Evolutionary conservation across 2,329 filamentous ascomycete genomes (phyloP), one percentile per base, ranked within the genome.

Genomic region (Beauveria caledonica): DNA sequence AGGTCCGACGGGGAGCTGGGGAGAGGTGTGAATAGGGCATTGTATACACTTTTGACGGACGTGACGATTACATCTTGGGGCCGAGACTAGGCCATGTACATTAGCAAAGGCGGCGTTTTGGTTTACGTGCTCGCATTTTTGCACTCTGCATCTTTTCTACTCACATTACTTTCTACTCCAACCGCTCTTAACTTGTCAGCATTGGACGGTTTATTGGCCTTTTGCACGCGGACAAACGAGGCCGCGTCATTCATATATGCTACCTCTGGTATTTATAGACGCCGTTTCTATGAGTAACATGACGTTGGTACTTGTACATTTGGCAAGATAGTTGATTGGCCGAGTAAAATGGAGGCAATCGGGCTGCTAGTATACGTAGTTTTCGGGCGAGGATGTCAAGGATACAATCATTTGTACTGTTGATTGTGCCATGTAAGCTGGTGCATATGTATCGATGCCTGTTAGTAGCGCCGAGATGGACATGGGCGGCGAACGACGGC

Each of bases 1-100:
- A 44, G 87, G 86, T 1, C 83, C 82, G 9, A 84, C 89, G 79
- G 89, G 89, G 17, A 86, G 83, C 66, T 94, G 90, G 90, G 89
- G 89, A 10, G 90, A 93, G 74, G 83, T 88, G 27, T 88, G 66
- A 72, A 54, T 53, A 48, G 10, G 7, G 56, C 33, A 36, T 36
- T 36, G 5, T 36, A 36, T 36, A 36, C 11, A 36, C 11, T 15
- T 36, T 36, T 36, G 6, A 36, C 33, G 33, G 25, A 49, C 29
- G 27, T 40, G 56, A 51, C 17, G 56, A 58, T 13, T 23, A 51
- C 44, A 51, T 27, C 15, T 56, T 15, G 33, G 5, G 45, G 46
- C 45, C 56, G 8, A 58, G 21, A 10, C 21, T 23, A 21, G 56
- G 45, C 56, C 17, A 17, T 58, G 56, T 58, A 58, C 36, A 50